These are phyloP conservation scores for Tetrapisispora nanseiensis DNA, from an alignment of 805 yeast genomes.

Conservation along the genomic window DNA sequence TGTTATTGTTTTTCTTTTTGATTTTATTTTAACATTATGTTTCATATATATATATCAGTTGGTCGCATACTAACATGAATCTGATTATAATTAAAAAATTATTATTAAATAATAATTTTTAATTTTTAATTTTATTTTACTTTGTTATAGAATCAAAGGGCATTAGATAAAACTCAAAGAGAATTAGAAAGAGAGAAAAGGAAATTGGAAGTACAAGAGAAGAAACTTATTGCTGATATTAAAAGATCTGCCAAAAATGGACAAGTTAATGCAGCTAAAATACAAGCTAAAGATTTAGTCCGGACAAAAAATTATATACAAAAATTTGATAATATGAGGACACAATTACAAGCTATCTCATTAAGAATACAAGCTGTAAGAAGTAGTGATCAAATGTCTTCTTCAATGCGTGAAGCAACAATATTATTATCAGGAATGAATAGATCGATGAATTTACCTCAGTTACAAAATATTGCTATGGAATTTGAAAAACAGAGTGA, in stretches of 20 bases:
- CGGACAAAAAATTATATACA: slow-evolving; percentile 73
- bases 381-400: slow-evolving; percentile 90
- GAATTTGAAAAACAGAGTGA: slow-evolving; percentile 93
- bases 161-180: slow-evolving; percentile 87
- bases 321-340: slow-evolving; percentile 87
- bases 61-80: too few species aligned
- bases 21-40: too few species aligned
- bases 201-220: slow-evolving; percentile 86
- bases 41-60: too few species aligned
- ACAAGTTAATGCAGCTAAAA: slow-evolving; percentile 79
- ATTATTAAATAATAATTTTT: not conserved
- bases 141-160: slow-evolving; percentile 65
- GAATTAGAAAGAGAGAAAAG: slow-evolving; percentile 82
- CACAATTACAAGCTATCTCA: slow-evolving; percentile 90
- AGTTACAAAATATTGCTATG: slow-evolving; percentile 79
- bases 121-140: not conserved
- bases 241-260: slow-evolving; percentile 87
- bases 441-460: slow-evolving; percentile 82
- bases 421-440: slow-evolving; percentile 79
- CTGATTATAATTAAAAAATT: not conserved
- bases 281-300: slow-evolving; percentile 91
- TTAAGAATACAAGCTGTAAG: slow-evolving; percentile 85
- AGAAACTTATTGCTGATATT: slow-evolving; percentile 74
- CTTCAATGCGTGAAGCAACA: slow-evolving; percentile 90
- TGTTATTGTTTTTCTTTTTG: too few species aligned